phyloP scores from a whole-genome alignment of 139 green algal genomes.

The Tetradesmus obliquus region DNA sequence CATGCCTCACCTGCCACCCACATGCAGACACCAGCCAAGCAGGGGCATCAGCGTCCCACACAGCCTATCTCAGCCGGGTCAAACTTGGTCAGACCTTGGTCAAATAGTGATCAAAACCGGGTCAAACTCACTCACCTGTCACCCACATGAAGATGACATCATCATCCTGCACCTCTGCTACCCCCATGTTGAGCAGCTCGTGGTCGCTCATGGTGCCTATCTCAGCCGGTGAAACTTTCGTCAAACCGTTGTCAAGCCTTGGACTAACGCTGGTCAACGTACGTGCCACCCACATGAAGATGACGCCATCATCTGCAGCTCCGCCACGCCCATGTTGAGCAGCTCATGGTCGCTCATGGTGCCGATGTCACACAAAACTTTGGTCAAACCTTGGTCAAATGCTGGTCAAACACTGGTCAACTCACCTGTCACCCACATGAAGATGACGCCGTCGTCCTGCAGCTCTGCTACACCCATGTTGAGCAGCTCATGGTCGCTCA shows the following conservation, averaged over 20 bases:
- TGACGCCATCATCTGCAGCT: constrained; percentile 84
- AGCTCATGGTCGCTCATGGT: constrained; percentile 91
- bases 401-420: background rate
- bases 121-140: constrained; percentile 68
- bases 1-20: constrained; percentile 81
- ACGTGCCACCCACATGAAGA: constrained; percentile 92
- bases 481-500: constrained; percentile 88
- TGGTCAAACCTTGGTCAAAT: background rate
- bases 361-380: constrained; percentile 39
- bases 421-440: constrained; percentile 88
- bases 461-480: constrained; percentile 74
- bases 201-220: constrained; percentile 85
- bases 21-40: constrained; percentile 69
- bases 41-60: too few species aligned
- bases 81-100: too few species aligned
- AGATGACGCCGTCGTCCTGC: constrained; percentile 88
- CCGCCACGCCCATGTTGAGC: constrained; percentile 73
- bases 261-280: background rate
- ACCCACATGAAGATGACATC: constrained; percentile 93
- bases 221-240: background rate
- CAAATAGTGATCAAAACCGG: constrained; percentile 77
- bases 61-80: too few species aligned
- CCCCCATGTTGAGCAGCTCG: constrained; percentile 81
- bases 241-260: background rate
- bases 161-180: constrained; percentile 79